Evolutionary conservation across 208 protist species (phyloP).

Genomic region (Sergeia podlipaevii): DNA sequence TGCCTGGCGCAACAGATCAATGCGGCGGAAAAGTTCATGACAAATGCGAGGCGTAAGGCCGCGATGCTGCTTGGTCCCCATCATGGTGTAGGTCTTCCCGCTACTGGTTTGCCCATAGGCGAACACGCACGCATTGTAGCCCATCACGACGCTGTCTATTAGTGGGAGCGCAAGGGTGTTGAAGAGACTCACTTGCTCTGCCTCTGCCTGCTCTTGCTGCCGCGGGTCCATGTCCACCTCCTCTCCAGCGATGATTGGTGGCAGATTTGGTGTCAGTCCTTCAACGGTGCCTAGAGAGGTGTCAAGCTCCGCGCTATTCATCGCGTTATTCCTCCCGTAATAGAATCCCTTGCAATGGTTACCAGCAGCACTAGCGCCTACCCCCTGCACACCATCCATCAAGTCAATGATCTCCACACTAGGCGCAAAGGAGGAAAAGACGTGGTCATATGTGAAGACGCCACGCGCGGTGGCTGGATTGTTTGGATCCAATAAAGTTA

Average conservation of each 20-base stretch:
- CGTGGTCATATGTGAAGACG: slow-evolving; percentile 58
- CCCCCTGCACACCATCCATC: background rate
- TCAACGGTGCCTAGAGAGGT: too few relatives aligned
- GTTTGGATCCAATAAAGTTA: slow-evolving; percentile 35
- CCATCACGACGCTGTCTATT: slow-evolving; percentile 36
- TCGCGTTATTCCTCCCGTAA: too few relatives aligned
- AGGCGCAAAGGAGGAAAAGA: slow-evolving; percentile 56
- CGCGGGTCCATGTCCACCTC: slow-evolving; percentile 11
- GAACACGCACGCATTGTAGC: slow-evolving; percentile 86
- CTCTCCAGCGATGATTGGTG: too few relatives aligned
- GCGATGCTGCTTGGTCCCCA: slow-evolving; percentile 56
- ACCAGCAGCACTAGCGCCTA: too few relatives aligned
- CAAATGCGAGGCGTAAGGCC: slow-evolving; percentile 78
- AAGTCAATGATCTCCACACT: slow-evolving; percentile 26
- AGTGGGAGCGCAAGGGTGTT: slow-evolving; percentile 38
- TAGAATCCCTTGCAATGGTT: too few relatives aligned
- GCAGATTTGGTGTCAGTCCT: too few relatives aligned
- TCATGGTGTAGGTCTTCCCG: slow-evolving; percentile 94
- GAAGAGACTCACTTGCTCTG: slow-evolving; percentile 51
- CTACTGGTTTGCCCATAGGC: slow-evolving; percentile 89
- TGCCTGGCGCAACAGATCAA: slow-evolving; percentile 7
- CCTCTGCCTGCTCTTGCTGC: slow-evolving; percentile 37
- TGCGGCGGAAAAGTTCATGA: slow-evolving; percentile 41
- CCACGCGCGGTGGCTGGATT: slow-evolving; percentile 7
- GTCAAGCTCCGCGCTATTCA: too few relatives aligned